Evolutionary conservation across 805 yeast genomes (phyloP), one percentile per base, ranked within the genome.

Genomic region (Candida palmyrensis): DNA sequence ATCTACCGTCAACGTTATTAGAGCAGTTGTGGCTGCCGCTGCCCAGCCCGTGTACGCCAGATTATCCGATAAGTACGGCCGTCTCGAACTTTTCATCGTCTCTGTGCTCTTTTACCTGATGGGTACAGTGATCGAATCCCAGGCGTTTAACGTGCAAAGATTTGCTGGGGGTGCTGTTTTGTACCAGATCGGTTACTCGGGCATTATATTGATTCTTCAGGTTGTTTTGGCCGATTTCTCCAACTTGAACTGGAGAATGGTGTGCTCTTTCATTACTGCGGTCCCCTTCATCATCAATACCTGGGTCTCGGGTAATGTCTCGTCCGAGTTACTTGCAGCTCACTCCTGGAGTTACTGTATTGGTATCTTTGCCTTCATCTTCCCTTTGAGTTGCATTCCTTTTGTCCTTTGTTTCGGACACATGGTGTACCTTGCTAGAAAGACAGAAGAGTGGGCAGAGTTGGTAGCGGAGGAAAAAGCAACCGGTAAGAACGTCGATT

Each of bases 351-450:
- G 41, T 32, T 61, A 46, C 39, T 81, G 80, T 47, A 75, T 81
- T 44, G 88, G 81, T 25, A 81, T 82, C 73, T 82, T 83, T 83
- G 87, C 88, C 2, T 77, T 79, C 45, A 79, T 82, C 42, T 73
- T 77, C 67, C 89, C 89, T 22, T 59, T 79, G 24, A 50, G 77
- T 4, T 62, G 79, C 43, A 33, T 82, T n/a, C 90, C 89, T 14
- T 54, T 82, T 32, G 43, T 79, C 6, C 41, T 44, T 4, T 69
- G 79, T 47, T 59, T 77, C 46, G 12, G 66, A 3, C 80, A 79
- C 53, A 77, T 80, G 82, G 53, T 69, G 42, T 58, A 56, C 43
- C 49, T 55, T 36, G 88, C 85, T 10, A 47, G 66, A 11, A 70
- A 61, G 36, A 69, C 74, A 12, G 67, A 64, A n/a, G 79, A 76